Base-by-base conservation (phyloP, 2,329 filamentous ascomycete genomes). In the Grosmannia huntii region DNA sequence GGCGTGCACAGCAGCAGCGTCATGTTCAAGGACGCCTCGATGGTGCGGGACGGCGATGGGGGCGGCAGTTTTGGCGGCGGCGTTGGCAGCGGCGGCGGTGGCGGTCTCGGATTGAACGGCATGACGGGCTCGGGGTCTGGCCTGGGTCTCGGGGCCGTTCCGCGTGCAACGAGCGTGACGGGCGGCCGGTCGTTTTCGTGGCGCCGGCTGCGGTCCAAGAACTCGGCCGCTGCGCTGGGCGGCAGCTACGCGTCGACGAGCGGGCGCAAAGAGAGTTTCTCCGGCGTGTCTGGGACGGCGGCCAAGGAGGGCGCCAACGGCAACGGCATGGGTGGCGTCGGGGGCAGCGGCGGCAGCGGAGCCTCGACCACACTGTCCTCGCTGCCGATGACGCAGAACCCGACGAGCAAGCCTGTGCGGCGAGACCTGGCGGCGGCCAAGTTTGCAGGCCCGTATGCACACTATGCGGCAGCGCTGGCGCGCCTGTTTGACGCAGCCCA, bases 401-500 rank as follows among this genome's bases (percentile, higher is more conserved):
- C 82, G 21, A 84, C 80, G 49, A 84, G 82, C 60, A 81, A 84
- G 46, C 84, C 88, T 62, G 77, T 83, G 11, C 90, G 87, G 72
- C 80, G 87, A 57, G 87, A 92, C 68, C 72, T 90, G 3, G 75
- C 74, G 21, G 81, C 82, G 58, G 77, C 87, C 56, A 79, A 83
- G 61, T 95, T 92, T 65, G 80, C 83, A 36, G 94, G 94, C 0
- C 90, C 91, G 2, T 89, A 96, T 70, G 85, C 87, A 28, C 82
- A 86, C 63, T 99, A 99, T 70, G 96, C 97, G 90, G 82, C 83
- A 65, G 87, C 90, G 63, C 77, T 99, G 68, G 92, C 91, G 64
- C 84, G 87, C 65, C 74, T 99, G 63, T 99, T 95, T 70, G 94
- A 97, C 74, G 90, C 91, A 63, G 92, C 85, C 57, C 94, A 97